Percentiles rank a stretch among this genome's conserved stretches.
Conservation (phyloP, 192 early-diverging fungal species). For the Funneliformis mosseae region DNA sequence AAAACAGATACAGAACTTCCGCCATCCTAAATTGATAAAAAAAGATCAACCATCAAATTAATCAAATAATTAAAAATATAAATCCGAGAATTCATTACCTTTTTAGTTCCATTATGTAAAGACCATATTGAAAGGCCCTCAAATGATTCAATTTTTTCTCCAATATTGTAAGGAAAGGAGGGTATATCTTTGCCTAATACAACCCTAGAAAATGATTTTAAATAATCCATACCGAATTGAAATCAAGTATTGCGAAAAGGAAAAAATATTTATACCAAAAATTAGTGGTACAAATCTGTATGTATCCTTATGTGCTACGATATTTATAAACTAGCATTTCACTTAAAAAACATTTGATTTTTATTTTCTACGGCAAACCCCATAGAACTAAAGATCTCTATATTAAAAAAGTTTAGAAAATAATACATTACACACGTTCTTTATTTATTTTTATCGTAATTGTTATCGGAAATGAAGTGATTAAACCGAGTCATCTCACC, state of each 20-base stretch:
- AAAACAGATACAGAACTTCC: conserved; percentile 76
- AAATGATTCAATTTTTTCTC: conserved; percentile 62
- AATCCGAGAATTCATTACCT: conserved; percentile 44
- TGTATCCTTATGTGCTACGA: no score
- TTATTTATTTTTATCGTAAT: no score
- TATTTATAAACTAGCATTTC: no score
- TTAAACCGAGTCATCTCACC: no score
- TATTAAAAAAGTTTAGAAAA: no score
- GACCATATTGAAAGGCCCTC: conserved; percentile 66
- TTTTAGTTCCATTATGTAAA: conserved; percentile 64
- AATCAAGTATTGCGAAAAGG: not conserved
- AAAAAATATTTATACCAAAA: no score
- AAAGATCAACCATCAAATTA: not conserved
- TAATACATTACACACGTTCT: no score
- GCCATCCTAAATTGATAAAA: conserved; percentile 54
- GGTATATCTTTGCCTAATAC: conserved; percentile 65
- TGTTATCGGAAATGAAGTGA: no score
- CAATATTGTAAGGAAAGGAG: conserved; percentile 67
- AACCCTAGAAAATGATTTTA: conserved; percentile 49
- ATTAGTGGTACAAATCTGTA: no score
- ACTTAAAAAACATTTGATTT: no score
- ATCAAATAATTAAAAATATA: not conserved
- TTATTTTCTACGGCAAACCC: no score
- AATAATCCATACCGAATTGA: conserved; percentile 23
- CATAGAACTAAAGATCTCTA: no score